These are phyloP conservation scores for Hypoxylon rubiginosum DNA, from an alignment of 2,329 filamentous ascomycete species.

Conservation along the genomic window DNA sequence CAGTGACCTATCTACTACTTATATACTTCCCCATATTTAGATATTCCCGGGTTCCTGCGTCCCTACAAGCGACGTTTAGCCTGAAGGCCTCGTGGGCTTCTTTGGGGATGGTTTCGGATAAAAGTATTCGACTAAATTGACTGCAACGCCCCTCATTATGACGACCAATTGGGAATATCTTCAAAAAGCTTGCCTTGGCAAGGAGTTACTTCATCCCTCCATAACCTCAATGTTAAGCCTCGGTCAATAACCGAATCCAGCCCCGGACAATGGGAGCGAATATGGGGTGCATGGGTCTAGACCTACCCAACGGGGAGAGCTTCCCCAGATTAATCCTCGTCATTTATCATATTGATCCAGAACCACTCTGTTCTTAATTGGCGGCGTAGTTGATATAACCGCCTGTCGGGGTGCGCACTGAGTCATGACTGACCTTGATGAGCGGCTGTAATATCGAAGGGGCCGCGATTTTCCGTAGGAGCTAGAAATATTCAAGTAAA, in stretches of 20 bases:
- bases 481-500: neutral
- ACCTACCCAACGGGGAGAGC: conserved; percentile 2
- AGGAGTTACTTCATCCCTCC: conserved; percentile 12
- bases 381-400: conserved; percentile 1
- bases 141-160: conserved; percentile 37
- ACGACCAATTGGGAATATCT: conserved; percentile 42
- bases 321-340: conserved; percentile 8
- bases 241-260: conserved; percentile 29
- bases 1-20: neutral
- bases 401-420: neutral
- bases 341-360: conserved; percentile 2
- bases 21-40: conserved; percentile 28
- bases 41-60: conserved; percentile 10
- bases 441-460: neutral
- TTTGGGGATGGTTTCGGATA: conserved; percentile 39
- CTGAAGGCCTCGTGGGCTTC: conserved; percentile 46
- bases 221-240: conserved; percentile 9
- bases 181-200: conserved; percentile 18
- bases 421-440: neutral
- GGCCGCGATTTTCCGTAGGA: neutral
- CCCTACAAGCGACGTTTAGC: conserved; percentile 42
- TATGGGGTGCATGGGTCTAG: conserved; percentile 40
- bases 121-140: conserved; percentile 41
- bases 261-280: conserved; percentile 44
- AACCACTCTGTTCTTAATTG: neutral